Evolutionary conservation across 441 rosid genomes (phyloP).

Genomic region (Viola pubescens): DNA sequence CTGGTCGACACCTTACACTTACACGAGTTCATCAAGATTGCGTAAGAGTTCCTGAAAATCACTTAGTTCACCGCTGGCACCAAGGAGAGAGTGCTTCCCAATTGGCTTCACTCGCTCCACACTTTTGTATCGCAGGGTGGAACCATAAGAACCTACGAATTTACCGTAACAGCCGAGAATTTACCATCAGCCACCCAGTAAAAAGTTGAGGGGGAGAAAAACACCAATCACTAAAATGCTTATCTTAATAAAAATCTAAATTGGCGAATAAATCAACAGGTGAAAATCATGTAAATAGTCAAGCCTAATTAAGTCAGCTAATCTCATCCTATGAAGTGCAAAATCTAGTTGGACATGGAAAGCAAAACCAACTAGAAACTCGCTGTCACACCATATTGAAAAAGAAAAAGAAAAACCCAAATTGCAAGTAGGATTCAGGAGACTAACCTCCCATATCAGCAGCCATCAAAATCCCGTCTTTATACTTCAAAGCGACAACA

Average conservation of each 20-base stretch:
- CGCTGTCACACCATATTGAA: background rate
- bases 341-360: too few species aligned
- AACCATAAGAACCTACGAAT: conserved; percentile 83
- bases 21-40: conserved; percentile 90
- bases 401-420: background rate
- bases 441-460: conserved; percentile 88
- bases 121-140: conserved; percentile 82
- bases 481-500: conserved; percentile 80
- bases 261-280: too few species aligned
- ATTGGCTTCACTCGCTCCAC: conserved; percentile 78
- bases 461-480: conserved; percentile 92
- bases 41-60: conserved; percentile 92
- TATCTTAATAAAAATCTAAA: too few species aligned
- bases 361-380: too few species aligned
- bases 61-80: conserved; percentile 94
- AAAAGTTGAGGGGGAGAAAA: too few species aligned
- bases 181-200: background rate
- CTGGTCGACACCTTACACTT: conserved; percentile 17
- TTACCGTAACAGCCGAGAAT: background rate
- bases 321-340: too few species aligned
- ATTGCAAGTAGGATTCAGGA: background rate
- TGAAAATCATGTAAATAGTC: too few species aligned
- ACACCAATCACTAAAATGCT: too few species aligned
- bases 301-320: too few species aligned
- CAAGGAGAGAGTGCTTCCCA: conserved; percentile 93